A percentile compares a stretch with the other conserved stretches of the same genome.
These are phyloP conservation scores for Aspergillus glaucus DNA, from an alignment of 2,329 filamentous ascomycete genomes.

Conservation along the genomic window DNA sequence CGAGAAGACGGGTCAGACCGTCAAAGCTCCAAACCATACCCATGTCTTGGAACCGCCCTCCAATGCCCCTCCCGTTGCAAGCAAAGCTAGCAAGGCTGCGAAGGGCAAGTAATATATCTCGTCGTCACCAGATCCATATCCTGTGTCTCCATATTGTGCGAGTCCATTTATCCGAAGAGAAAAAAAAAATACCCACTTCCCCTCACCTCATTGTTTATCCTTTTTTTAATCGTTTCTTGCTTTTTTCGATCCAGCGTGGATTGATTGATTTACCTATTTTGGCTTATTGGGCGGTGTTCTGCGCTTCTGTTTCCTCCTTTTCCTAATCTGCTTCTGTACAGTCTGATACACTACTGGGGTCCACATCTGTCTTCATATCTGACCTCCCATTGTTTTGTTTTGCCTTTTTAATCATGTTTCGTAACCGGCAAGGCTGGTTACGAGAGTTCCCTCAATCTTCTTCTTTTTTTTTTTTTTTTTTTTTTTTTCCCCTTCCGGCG, in stretches of 20 bases:
- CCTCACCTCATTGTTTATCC: background rate
- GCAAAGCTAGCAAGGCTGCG: constrained; percentile 23
- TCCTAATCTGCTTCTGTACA: constrained; percentile 1
- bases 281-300: background rate
- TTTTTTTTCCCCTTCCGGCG: constrained; percentile 10
- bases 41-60: constrained; percentile 72
- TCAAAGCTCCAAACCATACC: constrained; percentile 68
- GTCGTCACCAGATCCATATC: background rate
- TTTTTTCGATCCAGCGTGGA: background rate
- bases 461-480: no score
- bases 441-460: background rate
- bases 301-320: background rate
- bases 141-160: background rate
- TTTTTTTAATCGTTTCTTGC: background rate
- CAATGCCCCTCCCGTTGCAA: constrained; percentile 26
- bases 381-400: constrained; percentile 7
- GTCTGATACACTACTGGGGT: constrained; percentile 6
- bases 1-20: constrained; percentile 64
- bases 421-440: constrained; percentile 2
- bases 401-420: background rate
- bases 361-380: constrained; percentile 2
- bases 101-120: background rate
- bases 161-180: background rate
- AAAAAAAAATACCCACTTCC: background rate
- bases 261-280: background rate